phyloP scores from a whole-genome alignment of 108 stramenopile genomes.

The Nannochloropsis oceanica region DNA sequence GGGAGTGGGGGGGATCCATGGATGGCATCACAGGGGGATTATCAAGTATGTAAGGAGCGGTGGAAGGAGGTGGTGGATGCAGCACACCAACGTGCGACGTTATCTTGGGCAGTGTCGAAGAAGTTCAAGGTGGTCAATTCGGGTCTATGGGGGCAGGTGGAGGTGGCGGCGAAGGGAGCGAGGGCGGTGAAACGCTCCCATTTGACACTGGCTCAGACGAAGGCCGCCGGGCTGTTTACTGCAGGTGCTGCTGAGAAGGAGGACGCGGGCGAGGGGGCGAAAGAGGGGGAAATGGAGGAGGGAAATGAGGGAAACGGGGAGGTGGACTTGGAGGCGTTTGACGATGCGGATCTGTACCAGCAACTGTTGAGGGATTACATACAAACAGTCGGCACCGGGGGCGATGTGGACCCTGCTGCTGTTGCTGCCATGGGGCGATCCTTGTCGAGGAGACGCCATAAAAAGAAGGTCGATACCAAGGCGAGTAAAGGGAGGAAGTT shows the following conservation, averaged over 20 bases:
- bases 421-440: background rate
- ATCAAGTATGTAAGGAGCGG: slow-evolving; percentile 5
- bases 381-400: slow-evolving; percentile 2
- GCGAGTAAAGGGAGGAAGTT: slow-evolving; percentile 88
- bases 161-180: background rate
- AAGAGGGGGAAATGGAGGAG: background rate
- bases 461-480: slow-evolving; percentile 59
- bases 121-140: slow-evolving; percentile 46
- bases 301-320: background rate
- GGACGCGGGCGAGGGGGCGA: background rate
- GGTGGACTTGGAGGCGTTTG: slow-evolving; percentile 43
- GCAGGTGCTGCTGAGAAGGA: background rate
- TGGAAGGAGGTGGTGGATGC: background rate
- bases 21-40: background rate
- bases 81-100: slow-evolving; percentile 8
- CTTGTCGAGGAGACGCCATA: slow-evolving; percentile 37
- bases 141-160: slow-evolving; percentile 47
- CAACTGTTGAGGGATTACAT: slow-evolving; percentile 70
- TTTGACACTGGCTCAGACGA: background rate
- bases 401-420: slow-evolving; percentile 1
- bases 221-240: background rate
- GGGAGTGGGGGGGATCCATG: background rate
- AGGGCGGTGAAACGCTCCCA: background rate
- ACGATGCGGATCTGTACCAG: slow-evolving; percentile 81
- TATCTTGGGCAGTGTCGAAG: slow-evolving; percentile 7